Conservation (phyloP, 371 early-diverging fungal genomes). For the Haplosporangium sp. region DNA sequence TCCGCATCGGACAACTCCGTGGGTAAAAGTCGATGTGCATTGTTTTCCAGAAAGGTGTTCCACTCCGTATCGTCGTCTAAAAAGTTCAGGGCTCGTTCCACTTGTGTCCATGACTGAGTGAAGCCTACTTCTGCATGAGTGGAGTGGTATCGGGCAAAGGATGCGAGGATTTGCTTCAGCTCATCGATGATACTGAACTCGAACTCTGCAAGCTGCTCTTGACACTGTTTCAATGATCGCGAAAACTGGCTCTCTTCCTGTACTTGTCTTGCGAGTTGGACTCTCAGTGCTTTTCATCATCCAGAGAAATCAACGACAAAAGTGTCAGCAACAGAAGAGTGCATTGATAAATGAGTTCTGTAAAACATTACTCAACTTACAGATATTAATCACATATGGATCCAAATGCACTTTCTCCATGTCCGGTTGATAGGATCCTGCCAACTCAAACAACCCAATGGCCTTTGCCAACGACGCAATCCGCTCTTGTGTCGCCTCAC, state of each 20-base stretch:
- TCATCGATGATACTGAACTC: slow-evolving; percentile 32
- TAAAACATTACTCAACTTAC: no score
- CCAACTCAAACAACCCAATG: slow-evolving; percentile 32
- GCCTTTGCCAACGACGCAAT: slow-evolving; percentile 36
- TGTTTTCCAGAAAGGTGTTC: slow-evolving; percentile 15
- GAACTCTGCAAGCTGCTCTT: slow-evolving; percentile 23
- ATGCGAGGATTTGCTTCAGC: slow-evolving; percentile 21
- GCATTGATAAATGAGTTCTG: not conserved
- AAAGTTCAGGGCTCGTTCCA: slow-evolving; percentile 14
- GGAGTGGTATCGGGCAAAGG: slow-evolving; percentile 20
- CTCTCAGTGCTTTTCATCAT: slow-evolving; percentile 9
- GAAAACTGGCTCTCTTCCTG: slow-evolving; percentile 32
- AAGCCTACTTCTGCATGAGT: slow-evolving; percentile 13
- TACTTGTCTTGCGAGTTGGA: slow-evolving; percentile 26
- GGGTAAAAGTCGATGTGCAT: slow-evolving; percentile 18
- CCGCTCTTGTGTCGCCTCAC: slow-evolving; percentile 31
- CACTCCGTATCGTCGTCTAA: slow-evolving; percentile 31
- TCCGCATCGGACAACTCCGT: slow-evolving; percentile 26
- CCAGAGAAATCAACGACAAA: not conserved
- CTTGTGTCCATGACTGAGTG: slow-evolving; percentile 19
- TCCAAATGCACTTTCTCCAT: slow-evolving; percentile 38
- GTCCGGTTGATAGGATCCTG: slow-evolving; percentile 20
- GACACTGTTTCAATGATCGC: slow-evolving; percentile 23
- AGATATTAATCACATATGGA: slow-evolving; percentile 37
- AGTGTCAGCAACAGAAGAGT: not conserved